Conservation (phyloP, 352 stramenopile species). For the Chrysophaeum taylorii region DNA sequence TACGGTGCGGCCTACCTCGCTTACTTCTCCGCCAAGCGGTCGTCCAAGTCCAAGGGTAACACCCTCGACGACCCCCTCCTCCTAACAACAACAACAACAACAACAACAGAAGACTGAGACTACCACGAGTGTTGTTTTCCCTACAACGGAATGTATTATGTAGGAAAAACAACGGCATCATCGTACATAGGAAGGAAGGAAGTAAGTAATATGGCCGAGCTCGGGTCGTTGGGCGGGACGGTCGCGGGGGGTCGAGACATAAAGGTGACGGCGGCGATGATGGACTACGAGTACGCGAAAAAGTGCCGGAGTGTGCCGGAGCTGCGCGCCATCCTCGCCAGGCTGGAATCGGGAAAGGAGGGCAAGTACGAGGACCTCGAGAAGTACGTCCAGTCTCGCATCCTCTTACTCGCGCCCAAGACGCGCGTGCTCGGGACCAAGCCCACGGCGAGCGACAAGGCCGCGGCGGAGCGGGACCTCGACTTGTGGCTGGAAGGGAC, state of each 20-base stretch:
- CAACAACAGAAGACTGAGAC: too few relatives aligned
- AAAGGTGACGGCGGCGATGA: conserved; percentile 33
- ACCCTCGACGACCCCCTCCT: too few relatives aligned
- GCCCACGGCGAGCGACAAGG: conserved; percentile 47
- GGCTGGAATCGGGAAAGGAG: conserved; percentile 71
- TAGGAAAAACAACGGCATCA: too few relatives aligned
- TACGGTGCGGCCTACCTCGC: neutral
- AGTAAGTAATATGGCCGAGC: conserved; percentile 37
- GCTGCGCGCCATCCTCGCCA: conserved; percentile 66
- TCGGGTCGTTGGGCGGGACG: conserved; percentile 9
- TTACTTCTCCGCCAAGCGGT: neutral
- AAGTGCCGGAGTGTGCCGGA: conserved; percentile 63
- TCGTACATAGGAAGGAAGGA: too few relatives aligned
- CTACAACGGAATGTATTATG: too few relatives aligned
- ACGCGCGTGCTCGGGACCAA: conserved; percentile 56
- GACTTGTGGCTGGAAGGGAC: conserved; percentile 42
- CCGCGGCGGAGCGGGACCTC: conserved; percentile 50
- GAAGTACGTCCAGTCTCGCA: conserved; percentile 53
- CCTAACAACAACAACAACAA: too few relatives aligned
- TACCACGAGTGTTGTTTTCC: too few relatives aligned
- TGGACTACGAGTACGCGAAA: conserved; percentile 79
- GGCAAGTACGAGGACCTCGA: conserved; percentile 74
- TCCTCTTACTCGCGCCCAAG: conserved; percentile 63
- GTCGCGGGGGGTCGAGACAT: conserved; percentile 11
- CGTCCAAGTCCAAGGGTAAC: too few relatives aligned